These are phyloP conservation scores for Zygnema circumcarinatum DNA, from an alignment of 139 green algal species.

Conservation along the genomic window DNA sequence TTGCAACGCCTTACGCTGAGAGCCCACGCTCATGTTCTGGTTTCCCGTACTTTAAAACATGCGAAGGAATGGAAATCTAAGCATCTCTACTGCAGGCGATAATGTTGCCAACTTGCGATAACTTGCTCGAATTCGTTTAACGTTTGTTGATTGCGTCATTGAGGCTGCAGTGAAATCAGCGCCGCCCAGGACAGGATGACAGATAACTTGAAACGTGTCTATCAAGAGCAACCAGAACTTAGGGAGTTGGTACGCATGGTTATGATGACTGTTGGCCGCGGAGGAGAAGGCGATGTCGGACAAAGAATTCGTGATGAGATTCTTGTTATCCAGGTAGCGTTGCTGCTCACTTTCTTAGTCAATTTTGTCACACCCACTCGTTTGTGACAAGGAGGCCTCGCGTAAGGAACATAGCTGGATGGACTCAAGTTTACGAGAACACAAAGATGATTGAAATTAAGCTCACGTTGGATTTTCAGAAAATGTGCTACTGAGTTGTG, in stretches of 20 bases:
- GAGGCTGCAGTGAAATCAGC: conserved; percentile 63
- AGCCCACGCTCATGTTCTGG: too few relatives aligned
- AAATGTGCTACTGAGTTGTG: too few relatives aligned
- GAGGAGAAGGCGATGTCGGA: conserved; percentile 81
- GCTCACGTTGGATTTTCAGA: too few relatives aligned
- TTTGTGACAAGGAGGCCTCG: too few relatives aligned
- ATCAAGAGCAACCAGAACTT: conserved; percentile 39
- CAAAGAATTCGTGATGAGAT: conserved; percentile 98
- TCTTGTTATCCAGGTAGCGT: conserved; percentile 90
- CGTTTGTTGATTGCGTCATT: too few relatives aligned
- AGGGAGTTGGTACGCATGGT: conserved; percentile 91
- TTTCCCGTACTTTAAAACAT: too few relatives aligned
- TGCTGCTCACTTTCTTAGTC: not conserved
- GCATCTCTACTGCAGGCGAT: too few relatives aligned
- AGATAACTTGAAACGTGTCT: conserved; percentile 73
- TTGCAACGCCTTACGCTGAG: too few relatives aligned
- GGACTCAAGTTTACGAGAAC: not conserved
- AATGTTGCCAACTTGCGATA: too few relatives aligned
- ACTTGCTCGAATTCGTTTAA: too few relatives aligned
- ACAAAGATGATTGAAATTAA: not conserved
- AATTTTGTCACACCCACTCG: too few relatives aligned
- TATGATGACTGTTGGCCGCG: conserved; percentile 87
- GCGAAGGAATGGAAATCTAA: too few relatives aligned
- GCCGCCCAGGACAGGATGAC: conserved; percentile 88
- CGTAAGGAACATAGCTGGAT: not conserved